These are phyloP conservation scores for Peniophora sp. DNA, from an alignment of 1,284 basidiomycete species.

Conservation along the genomic window DNA sequence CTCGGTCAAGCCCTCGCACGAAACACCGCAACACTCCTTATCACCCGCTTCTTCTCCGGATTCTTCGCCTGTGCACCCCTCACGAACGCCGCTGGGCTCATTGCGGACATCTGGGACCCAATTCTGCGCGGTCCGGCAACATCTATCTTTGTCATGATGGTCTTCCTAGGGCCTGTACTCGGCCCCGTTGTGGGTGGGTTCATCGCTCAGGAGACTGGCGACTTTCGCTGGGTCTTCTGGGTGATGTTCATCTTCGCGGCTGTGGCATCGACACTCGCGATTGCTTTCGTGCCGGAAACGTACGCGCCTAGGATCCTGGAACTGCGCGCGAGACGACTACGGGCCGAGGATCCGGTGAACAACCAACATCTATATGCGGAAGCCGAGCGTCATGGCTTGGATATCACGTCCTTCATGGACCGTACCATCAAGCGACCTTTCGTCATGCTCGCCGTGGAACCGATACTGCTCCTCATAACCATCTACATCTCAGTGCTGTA, in stretches of 20 bases:
- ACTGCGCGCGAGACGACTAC: conserved; percentile 33
- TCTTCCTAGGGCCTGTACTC: conserved; percentile 60
- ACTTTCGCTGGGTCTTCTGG: conserved; percentile 15
- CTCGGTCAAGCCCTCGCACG: conserved; percentile 57
- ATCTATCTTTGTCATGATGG: conserved; percentile 52
- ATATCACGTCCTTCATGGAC: conserved; percentile 38
- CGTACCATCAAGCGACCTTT: conserved; percentile 57
- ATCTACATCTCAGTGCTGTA: conserved; percentile 66
- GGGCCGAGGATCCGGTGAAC: conserved; percentile 38
- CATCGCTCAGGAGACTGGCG: conserved; percentile 16
- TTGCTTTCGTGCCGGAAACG: conserved; percentile 41
- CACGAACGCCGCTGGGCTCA: conserved; percentile 56
- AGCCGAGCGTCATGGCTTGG: conserved; percentile 56
- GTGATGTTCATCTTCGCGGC: conserved; percentile 50
- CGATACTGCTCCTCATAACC: conserved; percentile 59
- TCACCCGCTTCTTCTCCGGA: conserved; percentile 60
- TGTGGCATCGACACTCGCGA: conserved; percentile 29
- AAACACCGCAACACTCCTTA: conserved; percentile 55
- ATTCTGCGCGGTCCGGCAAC: conserved; percentile 50
- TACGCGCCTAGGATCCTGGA: conserved; percentile 42
- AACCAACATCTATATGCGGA: conserved; percentile 45
- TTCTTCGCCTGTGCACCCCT: conserved; percentile 64
- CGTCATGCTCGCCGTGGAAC: conserved; percentile 58
- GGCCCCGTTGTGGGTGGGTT: conserved; percentile 51
- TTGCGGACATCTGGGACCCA: conserved; percentile 62